phyloP scores from a whole-genome alignment of 2,329 filamentous ascomycete genomes.

The Monascus ruber region DNA sequence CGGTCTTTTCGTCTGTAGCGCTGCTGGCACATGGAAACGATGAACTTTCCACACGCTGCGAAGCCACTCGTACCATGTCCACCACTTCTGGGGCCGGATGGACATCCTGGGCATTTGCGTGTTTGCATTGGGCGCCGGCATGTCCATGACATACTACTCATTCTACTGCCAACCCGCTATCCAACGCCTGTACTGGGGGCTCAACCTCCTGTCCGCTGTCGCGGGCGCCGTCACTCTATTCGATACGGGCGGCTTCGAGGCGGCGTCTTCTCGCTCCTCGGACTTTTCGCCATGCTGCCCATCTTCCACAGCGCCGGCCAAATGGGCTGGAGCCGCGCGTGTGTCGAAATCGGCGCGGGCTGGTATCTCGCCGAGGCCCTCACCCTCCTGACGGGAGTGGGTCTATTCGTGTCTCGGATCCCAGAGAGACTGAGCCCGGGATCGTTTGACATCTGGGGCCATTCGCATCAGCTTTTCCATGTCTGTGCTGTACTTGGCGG shows the following conservation, averaged over 20 bases:
- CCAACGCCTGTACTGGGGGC: slow-evolving; percentile 12
- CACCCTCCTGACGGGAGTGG: slow-evolving; percentile 3
- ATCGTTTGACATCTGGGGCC: slow-evolving; percentile 7
- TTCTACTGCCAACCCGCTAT: slow-evolving; percentile 12
- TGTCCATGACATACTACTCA: slow-evolving; percentile 15
- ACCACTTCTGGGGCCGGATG: slow-evolving; percentile 17
- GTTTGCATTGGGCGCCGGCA: slow-evolving; percentile 8
- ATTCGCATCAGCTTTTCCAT: slow-evolving; percentile 9
- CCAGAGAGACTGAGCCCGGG: slow-evolving; percentile 6
- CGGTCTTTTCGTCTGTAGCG: slow-evolving; percentile 10
- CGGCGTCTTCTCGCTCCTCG: slow-evolving; percentile 12
- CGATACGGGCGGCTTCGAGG: slow-evolving; percentile 16
- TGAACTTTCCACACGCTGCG: slow-evolving; percentile 17
- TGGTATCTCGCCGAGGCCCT: slow-evolving; percentile 6
- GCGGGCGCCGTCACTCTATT: slow-evolving; percentile 11
- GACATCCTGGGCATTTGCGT: slow-evolving; percentile 19
- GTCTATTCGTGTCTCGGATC: slow-evolving; percentile 4
- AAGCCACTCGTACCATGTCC: slow-evolving; percentile 19
- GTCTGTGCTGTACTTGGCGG: slow-evolving; percentile 5
- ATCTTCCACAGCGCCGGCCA: slow-evolving; percentile 13
- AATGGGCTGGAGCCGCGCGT: slow-evolving; percentile 10
- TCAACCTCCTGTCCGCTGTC: slow-evolving; percentile 7
- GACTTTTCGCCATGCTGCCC: slow-evolving; percentile 17
- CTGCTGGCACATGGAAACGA: slow-evolving; percentile 7
- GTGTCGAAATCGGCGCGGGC: slow-evolving; percentile 3